These are phyloP conservation scores for Calamus simplicifolius DNA, from an alignment of 176 grass and related monocot genomes.

Conservation along the genomic window DNA sequence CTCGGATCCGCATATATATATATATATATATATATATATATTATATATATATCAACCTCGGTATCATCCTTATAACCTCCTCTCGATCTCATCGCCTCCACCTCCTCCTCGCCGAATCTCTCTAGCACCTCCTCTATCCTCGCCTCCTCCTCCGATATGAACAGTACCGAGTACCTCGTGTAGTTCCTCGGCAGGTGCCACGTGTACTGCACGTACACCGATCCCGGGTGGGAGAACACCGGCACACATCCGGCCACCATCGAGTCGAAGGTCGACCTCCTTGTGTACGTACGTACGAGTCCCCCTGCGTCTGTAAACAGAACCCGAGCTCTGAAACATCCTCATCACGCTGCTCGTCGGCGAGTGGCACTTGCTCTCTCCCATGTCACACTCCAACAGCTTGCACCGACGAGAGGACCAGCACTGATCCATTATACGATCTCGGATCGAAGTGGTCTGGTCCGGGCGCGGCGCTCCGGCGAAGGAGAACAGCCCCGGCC, in stretches of 20 bases:
- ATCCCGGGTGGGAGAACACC: constrained; percentile 65
- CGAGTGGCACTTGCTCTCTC: constrained; percentile 27
- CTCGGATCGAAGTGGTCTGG: constrained; percentile 18
- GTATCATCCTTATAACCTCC: constrained; percentile 54
- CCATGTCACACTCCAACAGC: constrained; percentile 32
- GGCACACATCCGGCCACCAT: constrained; percentile 61
- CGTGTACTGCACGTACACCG: constrained; percentile 41
- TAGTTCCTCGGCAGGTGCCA: constrained; percentile 50
- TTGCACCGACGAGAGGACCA: constrained; percentile 31
- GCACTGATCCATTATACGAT: constrained; percentile 42
- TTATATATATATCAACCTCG: constrained; percentile 32
- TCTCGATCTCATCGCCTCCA: constrained; percentile 64
- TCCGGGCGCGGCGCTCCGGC: constrained; percentile 21
- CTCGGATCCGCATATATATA: constrained; percentile 56
- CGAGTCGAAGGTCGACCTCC: constrained; percentile 56
- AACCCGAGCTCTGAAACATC: constrained; percentile 42
- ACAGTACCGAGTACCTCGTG: constrained; percentile 48
- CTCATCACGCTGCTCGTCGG: constrained; percentile 26
- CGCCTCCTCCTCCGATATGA: constrained; percentile 44
- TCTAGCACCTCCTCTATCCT: constrained; percentile 45
- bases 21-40: no score
- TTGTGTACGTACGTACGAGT: constrained; percentile 53
- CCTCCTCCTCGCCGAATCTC: constrained; percentile 8
- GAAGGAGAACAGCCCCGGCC: constrained; percentile 59
- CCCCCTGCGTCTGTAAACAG: constrained; percentile 59